These are phyloP conservation scores for Pichia sp. DNA, from an alignment of 1,139 yeast genomes.

Conservation along the genomic window DNA sequence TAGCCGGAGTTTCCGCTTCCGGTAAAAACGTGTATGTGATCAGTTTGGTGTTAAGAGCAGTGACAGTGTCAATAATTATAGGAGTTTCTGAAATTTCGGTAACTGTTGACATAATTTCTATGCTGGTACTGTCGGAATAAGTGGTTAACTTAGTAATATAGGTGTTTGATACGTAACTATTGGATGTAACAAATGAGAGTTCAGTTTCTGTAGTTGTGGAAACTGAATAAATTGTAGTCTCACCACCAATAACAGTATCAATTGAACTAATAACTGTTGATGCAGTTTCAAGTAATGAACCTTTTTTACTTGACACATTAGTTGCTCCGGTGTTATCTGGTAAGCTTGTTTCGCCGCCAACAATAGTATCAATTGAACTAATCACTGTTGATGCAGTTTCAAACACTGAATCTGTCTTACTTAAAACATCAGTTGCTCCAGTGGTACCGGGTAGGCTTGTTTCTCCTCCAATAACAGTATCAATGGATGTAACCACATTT, in stretches of 20 bases:
- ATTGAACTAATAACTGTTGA: not conserved
- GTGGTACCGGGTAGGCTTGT: not conserved
- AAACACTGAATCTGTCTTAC: not conserved
- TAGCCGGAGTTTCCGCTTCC: not conserved
- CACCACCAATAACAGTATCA: not conserved
- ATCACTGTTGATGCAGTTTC: not conserved
- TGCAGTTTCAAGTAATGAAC: not conserved
- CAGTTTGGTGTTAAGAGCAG: conserved; percentile 7
- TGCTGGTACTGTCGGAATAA: not conserved
- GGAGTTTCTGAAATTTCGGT: conserved; percentile 4
- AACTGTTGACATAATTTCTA: not conserved
- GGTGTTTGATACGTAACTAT: not conserved
- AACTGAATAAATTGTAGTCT: not conserved
- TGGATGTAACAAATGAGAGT: not conserved
- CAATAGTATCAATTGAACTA: not conserved
- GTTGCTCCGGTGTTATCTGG: not conserved
- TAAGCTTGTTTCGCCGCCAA: not conserved
- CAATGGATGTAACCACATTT: not conserved
- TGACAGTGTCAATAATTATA: conserved; percentile 8
- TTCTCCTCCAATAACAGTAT: not conserved
- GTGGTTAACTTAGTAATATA: not conserved
- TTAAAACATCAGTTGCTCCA: not conserved
- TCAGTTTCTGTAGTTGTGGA: not conserved
- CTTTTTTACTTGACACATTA: not conserved
- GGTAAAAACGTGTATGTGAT: not conserved